A percentile compares a stretch with the other conserved stretches of the same genome.
Conservation (phyloP, 1,284 basidiomycete species). For the Sporisorium scitamineum region DNA sequence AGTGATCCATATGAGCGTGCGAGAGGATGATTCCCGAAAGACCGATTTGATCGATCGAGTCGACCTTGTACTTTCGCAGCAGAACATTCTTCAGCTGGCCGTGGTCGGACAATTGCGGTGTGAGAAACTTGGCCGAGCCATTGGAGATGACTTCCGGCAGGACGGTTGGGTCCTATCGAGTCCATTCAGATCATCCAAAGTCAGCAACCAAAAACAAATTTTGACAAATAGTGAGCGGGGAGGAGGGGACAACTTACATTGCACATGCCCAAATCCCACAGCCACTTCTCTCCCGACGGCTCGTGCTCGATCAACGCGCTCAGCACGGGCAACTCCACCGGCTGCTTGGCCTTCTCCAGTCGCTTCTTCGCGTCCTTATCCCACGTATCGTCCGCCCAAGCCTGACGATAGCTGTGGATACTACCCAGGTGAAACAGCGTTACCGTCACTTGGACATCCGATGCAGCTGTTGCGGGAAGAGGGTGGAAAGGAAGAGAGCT, state of each 20-base stretch:
- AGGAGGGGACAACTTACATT: slow-evolving; percentile 7
- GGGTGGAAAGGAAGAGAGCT: slow-evolving; percentile 19
- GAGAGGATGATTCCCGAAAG: slow-evolving; percentile 28
- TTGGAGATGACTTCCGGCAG: slow-evolving; percentile 8
- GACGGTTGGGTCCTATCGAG: slow-evolving; percentile 4
- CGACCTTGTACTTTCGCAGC: slow-evolving; percentile 17
- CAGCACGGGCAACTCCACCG: slow-evolving; percentile 19
- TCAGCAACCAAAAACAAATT: too few relatives aligned
- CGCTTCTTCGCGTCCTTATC: slow-evolving; percentile 3
- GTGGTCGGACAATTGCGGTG: slow-evolving; percentile 3
- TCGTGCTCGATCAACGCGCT: slow-evolving; percentile 24
- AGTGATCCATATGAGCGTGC: slow-evolving; percentile 35
- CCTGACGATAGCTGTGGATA: slow-evolving; percentile 20
- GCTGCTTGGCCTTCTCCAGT: slow-evolving; percentile 8
- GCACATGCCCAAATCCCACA: slow-evolving; percentile 26
- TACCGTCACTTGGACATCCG: slow-evolving; percentile 4
- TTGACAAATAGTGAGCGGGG: too few relatives aligned
- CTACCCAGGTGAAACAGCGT: slow-evolving; percentile 26
- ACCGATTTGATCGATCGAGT: slow-evolving; percentile 16
- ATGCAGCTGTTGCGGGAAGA: neutral
- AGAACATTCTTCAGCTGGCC: slow-evolving; percentile 22
- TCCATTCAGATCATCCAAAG: too few relatives aligned
- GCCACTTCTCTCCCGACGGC: slow-evolving; percentile 13
- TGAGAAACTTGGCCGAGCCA: slow-evolving; percentile 12
- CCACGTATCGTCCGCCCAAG: slow-evolving; percentile 34